Evolutionary conservation across 1,139 yeast genomes (phyloP).

Genomic region (Suhomyces anneliseae): DNA sequence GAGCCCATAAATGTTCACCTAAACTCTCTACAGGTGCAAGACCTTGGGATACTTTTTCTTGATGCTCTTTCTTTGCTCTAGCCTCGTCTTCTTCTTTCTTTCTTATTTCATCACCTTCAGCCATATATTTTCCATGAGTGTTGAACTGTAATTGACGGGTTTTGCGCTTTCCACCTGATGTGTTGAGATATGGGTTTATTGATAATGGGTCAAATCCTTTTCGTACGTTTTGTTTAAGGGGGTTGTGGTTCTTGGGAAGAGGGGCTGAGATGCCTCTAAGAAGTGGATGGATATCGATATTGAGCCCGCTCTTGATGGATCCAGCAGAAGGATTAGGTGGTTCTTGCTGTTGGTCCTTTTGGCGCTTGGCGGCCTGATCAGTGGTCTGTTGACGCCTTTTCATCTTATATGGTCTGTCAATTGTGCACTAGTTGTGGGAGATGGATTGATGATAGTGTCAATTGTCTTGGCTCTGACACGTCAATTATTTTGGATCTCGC

Average conservation of each 20-base stretch:
- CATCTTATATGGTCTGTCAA: no score
- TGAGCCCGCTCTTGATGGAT: conserved; percentile 41
- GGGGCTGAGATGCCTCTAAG: conserved; percentile 32
- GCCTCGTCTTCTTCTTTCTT: conserved; percentile 35
- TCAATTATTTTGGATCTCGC: no score
- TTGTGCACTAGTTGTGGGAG: no score
- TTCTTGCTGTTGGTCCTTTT: neutral
- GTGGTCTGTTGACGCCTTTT: neutral
- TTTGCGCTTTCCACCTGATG: conserved; percentile 22
- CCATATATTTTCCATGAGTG: conserved; percentile 61
- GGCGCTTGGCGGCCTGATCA: neutral
- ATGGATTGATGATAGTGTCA: no score
- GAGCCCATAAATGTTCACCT: conserved; percentile 54
- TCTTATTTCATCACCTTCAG: conserved; percentile 54
- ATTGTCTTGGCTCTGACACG: no score
- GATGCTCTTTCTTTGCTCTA: conserved; percentile 23
- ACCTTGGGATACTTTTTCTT: conserved; percentile 38
- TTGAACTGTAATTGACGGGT: conserved; percentile 49
- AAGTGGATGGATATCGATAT: conserved; percentile 62
- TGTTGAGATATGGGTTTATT: conserved; percentile 65
- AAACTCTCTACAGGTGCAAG: conserved; percentile 46
- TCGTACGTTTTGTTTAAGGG: conserved; percentile 30
- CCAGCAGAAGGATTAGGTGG: neutral
- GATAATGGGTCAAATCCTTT: conserved; percentile 38
- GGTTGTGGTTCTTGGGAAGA: conserved; percentile 29